Evolutionary conservation across 768 basidiomycete species (phyloP), one percentile per base, ranked within the genome.

Genomic region (Hygrocybe punicea): DNA sequence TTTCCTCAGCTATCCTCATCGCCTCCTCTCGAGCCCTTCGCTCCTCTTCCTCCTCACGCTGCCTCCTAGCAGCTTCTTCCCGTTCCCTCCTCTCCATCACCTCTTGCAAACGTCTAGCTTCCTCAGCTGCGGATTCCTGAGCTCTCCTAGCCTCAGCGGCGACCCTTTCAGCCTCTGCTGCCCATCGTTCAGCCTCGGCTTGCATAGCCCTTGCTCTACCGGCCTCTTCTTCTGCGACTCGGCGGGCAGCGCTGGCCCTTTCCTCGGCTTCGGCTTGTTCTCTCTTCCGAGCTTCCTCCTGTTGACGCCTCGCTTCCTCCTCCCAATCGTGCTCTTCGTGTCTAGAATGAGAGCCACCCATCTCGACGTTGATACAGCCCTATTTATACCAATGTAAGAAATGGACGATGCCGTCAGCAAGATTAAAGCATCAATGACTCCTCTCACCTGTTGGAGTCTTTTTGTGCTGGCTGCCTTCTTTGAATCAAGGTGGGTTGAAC

Each of bases 261-360:
- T 19, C 17, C 25, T 51, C 50, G 14, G 50, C 50, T 36, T 51
- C 50, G 16, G 17, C 29, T 34, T 36, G 50, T 17, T 34, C 50
- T 17, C 6, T 51, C 36, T 37, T 19, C 36, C 23, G 4, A 13
- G 47, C 21, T 49, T 49, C 47, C 29, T 49, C 50, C 17, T 34
- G 25, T 36, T 8, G 11, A 11, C 47, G 21, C 50, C 36, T 17
- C 4, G 23, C 34, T 35, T 51, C 50, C 34, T 35, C 50, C 21
- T 47, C 45, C 17, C 21, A 23, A 23, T 34, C 34, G 50, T 51
- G 34, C 34, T 37, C 33, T 35, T 51, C 50, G 17, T 51, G 33
- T 49, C 47, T 49, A n/a, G 47, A 49, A 25, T 49, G 47, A 49
- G 47, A 49, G n/a, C 47, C 47, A 21, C 47, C 47, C 47, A 49